Base-by-base conservation (phyloP, 1,284 basidiomycete species). In the Wallemia hederae region DNA sequence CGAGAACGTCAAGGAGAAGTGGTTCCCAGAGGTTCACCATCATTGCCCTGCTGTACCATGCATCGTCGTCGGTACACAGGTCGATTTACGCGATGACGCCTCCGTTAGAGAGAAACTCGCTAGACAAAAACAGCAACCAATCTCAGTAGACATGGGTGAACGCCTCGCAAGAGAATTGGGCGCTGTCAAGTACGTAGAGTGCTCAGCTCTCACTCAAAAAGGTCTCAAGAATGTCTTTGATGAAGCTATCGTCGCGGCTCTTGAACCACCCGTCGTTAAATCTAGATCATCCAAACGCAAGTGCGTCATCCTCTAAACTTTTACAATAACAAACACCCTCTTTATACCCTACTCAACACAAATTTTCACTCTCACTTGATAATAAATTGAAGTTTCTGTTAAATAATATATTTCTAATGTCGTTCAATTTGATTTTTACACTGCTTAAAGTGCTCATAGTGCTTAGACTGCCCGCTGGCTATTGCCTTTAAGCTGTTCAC, bases 1-100 rank as follows among this genome's bases (percentile, higher is more conserved):
- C 70, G 92, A 99, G 74, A 98, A 99, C 83, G 92, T 99, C 68
- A 97, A 94, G 78, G 92, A 98, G 75, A 99, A 99, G 73, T 99
- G 92, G 92, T 96, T 97, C 79, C 94, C 92, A 27, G 94, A 99
- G 75, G 92, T 98, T 60, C 90, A 91, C 72, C 92, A 98, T 73
- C 92, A 99, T 72, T 99, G 94, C 77, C 94, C 94, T n/a, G 92
- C 92, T 62, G 92, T 97, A 62, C 92, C 92, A 65, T 96, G 91
- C 77, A 80, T 98, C 67, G 96, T 98, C 68, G 92, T 98, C 61
- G 92, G 94, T 64, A 99, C 94, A 34, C 94, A 99, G 76, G 79
- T 97, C 70, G 94, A 99, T 78, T 73, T 99, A 72, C 79, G 94
- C 69, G 91, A 96, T 68, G 94, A 98, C 71, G 74, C 80, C 55